Conservation (phyloP, 2,329 filamentous ascomycete genomes). For the Aspergillus fischeri region DNA sequence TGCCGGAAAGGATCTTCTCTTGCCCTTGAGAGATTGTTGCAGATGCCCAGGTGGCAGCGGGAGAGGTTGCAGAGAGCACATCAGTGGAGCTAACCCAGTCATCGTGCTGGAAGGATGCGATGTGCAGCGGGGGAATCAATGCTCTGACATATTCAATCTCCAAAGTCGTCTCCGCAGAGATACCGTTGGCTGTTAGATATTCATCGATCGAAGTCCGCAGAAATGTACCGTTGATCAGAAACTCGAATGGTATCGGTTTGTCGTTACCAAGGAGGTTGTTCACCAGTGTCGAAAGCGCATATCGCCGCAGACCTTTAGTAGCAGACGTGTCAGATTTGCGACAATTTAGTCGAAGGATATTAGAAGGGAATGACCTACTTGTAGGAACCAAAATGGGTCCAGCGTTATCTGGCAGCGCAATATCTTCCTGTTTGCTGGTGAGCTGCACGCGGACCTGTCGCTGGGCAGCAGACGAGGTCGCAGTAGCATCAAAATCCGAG, state of each 20-base stretch:
- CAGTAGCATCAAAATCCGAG: constrained; percentile 14
- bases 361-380: constrained; percentile 34
- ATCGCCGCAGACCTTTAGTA: constrained; percentile 50
- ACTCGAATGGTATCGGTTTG: constrained; percentile 65
- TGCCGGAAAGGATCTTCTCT: constrained; percentile 80
- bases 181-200: constrained; percentile 78
- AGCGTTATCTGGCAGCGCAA: constrained; percentile 51
- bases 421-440: constrained; percentile 49
- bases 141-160: constrained; percentile 91
- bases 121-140: constrained; percentile 80
- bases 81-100: constrained; percentile 93
- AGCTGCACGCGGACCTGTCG: constrained; percentile 54
- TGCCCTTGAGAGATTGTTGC: constrained; percentile 50
- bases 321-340: constrained; percentile 8
- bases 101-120: constrained; percentile 92
- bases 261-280: constrained; percentile 57
- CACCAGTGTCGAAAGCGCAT: constrained; percentile 59
- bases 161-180: constrained; percentile 82
- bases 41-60: constrained; percentile 55
- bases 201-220: constrained; percentile 85
- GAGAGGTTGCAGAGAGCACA: constrained; percentile 66
- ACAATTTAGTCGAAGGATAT: neutral
- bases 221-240: constrained; percentile 91
- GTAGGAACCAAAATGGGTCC: constrained; percentile 57
- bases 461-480: constrained; percentile 24